Base-by-base conservation (phyloP, 768 basidiomycete genomes). In the Calocera cornea region DNA sequence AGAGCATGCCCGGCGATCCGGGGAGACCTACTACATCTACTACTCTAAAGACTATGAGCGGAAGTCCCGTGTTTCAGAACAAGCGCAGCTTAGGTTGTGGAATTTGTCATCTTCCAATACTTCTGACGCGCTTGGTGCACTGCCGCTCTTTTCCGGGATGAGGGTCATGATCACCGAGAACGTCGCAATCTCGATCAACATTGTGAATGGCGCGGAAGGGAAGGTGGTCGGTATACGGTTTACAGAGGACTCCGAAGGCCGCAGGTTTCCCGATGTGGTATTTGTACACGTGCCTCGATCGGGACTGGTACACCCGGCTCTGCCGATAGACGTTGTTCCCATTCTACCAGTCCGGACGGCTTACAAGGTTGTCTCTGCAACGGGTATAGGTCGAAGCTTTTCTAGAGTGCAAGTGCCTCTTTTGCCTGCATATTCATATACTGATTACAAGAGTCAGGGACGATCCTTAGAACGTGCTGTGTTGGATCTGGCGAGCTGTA, bases 361-460 rank as follows among this genome's bases (percentile, higher is more conserved):
- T 5, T 38, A 5, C 14, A 38, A 14, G 14, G 5, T 5, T 14
- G 14, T 38, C 7, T 5, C 36, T 38, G 14, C 36, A 14, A 5
- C 36, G 14, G 36, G 36, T 5, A 38, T 5, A 14, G 36, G 14
- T 5, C 36, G 14, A 5, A 38, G 7, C 7, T 5, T 38, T 38
- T 38, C 36, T 5, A 38, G 36, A 38, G 36, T 38, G 5, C 36
- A 38, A 38, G 5, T 38, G 36, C 65, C 50, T 2, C 29, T 67
- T 3, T 11, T 67, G 17, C 66, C 66, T 5, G 49, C 66, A 2
- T 67, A 63, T 14, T 54, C 66, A 10, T 67, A 64, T 29, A 67
- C 66, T 12, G 50, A 67, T 31, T 67, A 67, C 24, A 67, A 67
- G 36, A 41, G 50, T 34, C 50, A 67, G 31, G 66, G 66, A 12